Evolutionary conservation across 2,329 filamentous ascomycete species (phyloP).

Genomic region (Fusarium burgessii): DNA sequence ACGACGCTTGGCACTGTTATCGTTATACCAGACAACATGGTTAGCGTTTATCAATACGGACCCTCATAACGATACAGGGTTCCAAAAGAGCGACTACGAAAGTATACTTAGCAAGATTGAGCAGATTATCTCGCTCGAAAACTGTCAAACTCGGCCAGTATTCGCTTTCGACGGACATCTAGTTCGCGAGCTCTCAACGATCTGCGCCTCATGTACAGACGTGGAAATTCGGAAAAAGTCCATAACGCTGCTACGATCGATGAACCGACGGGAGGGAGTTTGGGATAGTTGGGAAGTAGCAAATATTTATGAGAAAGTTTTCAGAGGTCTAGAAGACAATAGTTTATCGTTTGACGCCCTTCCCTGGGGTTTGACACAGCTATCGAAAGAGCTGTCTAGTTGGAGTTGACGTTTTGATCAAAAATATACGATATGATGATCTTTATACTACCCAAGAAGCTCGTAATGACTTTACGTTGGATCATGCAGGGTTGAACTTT

Average conservation of each 20-base stretch:
- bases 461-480: neutral
- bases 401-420: accelerated
- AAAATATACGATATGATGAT: neutral
- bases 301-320: constrained; percentile 25
- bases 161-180: constrained; percentile 37
- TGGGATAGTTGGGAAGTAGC: constrained; percentile 44
- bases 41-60: neutral
- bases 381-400: neutral
- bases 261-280: constrained; percentile 36
- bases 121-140: constrained; percentile 2
- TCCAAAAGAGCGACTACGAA: neutral
- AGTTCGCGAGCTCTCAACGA: constrained; percentile 22
- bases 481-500: neutral
- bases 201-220: constrained; percentile 25
- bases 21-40: constrained; percentile 13
- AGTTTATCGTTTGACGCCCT: neutral
- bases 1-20: neutral
- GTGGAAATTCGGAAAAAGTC: constrained; percentile 10
- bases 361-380: neutral
- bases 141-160: neutral
- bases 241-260: constrained; percentile 18
- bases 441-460: neutral
- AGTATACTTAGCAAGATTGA: constrained; percentile 20
- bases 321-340: constrained; percentile 1
- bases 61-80: neutral